Evolutionary conservation across 2,329 filamentous ascomycete species (phyloP).

Genomic region (Fusarium hostae): DNA sequence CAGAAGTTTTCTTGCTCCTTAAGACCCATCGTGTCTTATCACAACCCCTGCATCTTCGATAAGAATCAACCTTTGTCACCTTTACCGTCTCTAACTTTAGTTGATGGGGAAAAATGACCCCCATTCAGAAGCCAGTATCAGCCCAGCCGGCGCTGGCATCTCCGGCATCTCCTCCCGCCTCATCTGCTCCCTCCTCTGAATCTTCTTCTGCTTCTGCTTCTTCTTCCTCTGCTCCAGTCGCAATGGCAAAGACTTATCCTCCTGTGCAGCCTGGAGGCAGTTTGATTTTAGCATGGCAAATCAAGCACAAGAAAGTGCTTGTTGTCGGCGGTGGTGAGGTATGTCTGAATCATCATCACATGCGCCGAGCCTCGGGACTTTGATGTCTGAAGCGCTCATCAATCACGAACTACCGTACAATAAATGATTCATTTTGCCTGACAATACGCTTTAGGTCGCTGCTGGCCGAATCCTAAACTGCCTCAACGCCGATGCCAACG

Average conservation of each 20-base stretch:
- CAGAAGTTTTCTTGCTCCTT: not conserved
- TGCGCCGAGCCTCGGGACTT: constrained; percentile 14
- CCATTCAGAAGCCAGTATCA: constrained; percentile 40
- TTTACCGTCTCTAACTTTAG: constrained; percentile 20
- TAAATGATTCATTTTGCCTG: not conserved
- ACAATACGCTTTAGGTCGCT: constrained; percentile 74
- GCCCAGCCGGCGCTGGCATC: constrained; percentile 39
- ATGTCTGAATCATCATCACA: constrained; percentile 47
- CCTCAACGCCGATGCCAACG: constrained; percentile 92
- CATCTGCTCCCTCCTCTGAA: constrained; percentile 24
- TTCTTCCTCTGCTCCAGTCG: constrained; percentile 12
- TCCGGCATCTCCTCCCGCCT: constrained; percentile 37
- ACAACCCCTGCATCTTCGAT: constrained; percentile 30
- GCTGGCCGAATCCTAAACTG: constrained; percentile 93
- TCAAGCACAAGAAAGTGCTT: constrained; percentile 87
- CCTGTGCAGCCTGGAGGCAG: constrained; percentile 90
- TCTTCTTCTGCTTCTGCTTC: constrained; percentile 11
- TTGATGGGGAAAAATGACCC: constrained; percentile 39
- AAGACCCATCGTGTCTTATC: constrained; percentile 23
- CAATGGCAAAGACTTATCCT: constrained; percentile 69
- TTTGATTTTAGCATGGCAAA: constrained; percentile 95
- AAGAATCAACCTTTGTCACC: constrained; percentile 33
- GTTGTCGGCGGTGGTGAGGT: constrained; percentile 97
- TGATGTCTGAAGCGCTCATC: not conserved
- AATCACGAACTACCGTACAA: not conserved